Percentiles rank a stretch among this genome's conserved stretches.
Evolutionary conservation across 495 filamentous ascomycete species (phyloP).

Genomic region (Rusavskia elegans): DNA sequence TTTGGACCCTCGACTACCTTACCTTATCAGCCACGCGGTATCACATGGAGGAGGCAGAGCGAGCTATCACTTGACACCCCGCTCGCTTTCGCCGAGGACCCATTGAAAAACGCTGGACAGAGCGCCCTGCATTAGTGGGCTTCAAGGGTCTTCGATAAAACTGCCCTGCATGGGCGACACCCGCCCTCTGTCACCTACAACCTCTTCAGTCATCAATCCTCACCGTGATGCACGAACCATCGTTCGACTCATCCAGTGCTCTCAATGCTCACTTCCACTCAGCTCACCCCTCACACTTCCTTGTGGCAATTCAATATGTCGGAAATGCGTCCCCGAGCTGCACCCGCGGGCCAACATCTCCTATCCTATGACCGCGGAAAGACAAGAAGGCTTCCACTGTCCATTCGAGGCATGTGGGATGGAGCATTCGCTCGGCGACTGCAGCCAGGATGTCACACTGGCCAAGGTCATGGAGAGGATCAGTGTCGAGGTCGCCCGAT

Average conservation of each 20-base stretch:
- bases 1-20: no score
- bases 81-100: neutral
- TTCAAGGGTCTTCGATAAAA: neutral
- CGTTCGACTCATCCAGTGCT: conserved; percentile 59
- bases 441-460: conserved; percentile 58
- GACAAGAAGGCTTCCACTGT: conserved; percentile 54
- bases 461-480: conserved; percentile 40
- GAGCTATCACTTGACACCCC: neutral
- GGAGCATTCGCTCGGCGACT: conserved; percentile 65
- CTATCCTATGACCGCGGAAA: conserved; percentile 48
- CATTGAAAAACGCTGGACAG: neutral
- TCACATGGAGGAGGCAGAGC: neutral
- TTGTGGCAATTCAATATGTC: conserved; percentile 69
- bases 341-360: conserved; percentile 50
- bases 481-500: conserved; percentile 14
- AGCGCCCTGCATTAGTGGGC: neutral
- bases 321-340: conserved; percentile 50
- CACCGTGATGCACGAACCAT: conserved; percentile 39
- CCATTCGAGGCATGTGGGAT: conserved; percentile 47
- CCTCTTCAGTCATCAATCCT: conserved; percentile 20
- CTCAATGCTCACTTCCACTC: conserved; percentile 53
- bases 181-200: conserved; percentile 3
- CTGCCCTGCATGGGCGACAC: conserved; percentile 20
- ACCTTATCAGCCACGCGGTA: neutral
- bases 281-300: conserved; percentile 58